Evolutionary conservation across 2,329 filamentous ascomycete genomes (phyloP).

Genomic region (Aureobasidium lini): DNA sequence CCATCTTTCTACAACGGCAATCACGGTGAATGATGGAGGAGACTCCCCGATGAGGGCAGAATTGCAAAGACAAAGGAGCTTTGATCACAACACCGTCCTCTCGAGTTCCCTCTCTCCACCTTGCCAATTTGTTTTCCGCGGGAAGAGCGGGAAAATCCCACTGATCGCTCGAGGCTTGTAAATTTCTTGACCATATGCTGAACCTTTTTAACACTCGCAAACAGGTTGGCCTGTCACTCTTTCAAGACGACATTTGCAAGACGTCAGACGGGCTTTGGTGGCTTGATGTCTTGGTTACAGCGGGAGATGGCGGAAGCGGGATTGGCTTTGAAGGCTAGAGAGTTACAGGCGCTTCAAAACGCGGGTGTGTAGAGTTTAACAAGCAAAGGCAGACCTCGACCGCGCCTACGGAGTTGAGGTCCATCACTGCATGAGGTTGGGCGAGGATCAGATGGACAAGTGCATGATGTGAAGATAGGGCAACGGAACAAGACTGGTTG

Average conservation of each 20-base stretch:
- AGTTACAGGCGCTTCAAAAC: slow-evolving; percentile 1
- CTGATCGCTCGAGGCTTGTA: not conserved
- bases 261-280: slow-evolving; percentile 63
- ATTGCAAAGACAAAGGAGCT: not conserved
- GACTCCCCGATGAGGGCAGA: not conserved
- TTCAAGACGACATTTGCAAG: slow-evolving; percentile 60
- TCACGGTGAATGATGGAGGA: slow-evolving; percentile 9
- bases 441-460: not conserved
- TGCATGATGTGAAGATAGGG: not conserved
- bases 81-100: not conserved
- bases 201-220: not conserved
- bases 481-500: not conserved
- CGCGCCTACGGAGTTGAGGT: not conserved
- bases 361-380: not conserved
- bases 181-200: not conserved
- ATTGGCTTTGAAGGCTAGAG: slow-evolving; percentile 2
- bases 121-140: not conserved
- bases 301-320: slow-evolving; percentile 23
- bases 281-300: slow-evolving; percentile 61
- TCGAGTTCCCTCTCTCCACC: not conserved
- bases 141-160: not conserved
- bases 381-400: not conserved
- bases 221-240: slow-evolving; percentile 60
- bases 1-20: not conserved
- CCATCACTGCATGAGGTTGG: not conserved